Evolutionary conservation across 768 basidiomycete genomes (phyloP), one percentile per base, ranked within the genome.

Genomic region (Tylopilus rubrobrunneus): DNA sequence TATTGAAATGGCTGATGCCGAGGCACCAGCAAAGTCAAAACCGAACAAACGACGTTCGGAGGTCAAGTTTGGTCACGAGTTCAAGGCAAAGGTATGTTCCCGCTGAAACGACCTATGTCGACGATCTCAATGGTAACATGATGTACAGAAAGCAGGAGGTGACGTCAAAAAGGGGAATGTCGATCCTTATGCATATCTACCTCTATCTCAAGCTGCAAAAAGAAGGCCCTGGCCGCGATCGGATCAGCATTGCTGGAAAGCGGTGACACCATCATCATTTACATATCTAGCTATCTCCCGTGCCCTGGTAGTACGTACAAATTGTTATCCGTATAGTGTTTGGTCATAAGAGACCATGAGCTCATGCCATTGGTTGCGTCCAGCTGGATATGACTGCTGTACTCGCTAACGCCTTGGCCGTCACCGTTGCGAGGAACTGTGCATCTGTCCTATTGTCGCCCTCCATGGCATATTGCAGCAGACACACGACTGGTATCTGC

Each of bases 131-230:
- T 51, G 29, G 6, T n/a, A 50, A 39, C 21, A 36, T 27, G 41
- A 17, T 48, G 40, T 57, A 49, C 70, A 98, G 96, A 90, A 85
- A 75, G 97, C 95, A 23, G 91, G 90, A 31, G 97, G 97, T 8
- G 97, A 98, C 67, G 76, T 97, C 68, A 95, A 92, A 72, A 89
- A 83, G 67, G 81, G 83, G 40, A 87, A 87, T 15, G 70, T 92
- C 49, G 94, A 97, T 67, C 97, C 97, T 5, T 98, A 92, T 67
- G 92, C 92, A 17, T 99, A 98, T 69, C 68, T 99, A 33, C 76
- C 92, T 7, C 74, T 99, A 49, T 81, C 84, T 21, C 87, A 94
- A 67, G 90, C 91, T 45, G 83, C 88, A 37, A 92, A 89, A 73
- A 76, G 76, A 55, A 74, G 73, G 17, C n/a, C n/a, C n/a, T n/a